Evolutionary conservation across 2,329 filamentous ascomycete genomes (phyloP).

Genomic region (Sarocladiaceae sp.): DNA sequence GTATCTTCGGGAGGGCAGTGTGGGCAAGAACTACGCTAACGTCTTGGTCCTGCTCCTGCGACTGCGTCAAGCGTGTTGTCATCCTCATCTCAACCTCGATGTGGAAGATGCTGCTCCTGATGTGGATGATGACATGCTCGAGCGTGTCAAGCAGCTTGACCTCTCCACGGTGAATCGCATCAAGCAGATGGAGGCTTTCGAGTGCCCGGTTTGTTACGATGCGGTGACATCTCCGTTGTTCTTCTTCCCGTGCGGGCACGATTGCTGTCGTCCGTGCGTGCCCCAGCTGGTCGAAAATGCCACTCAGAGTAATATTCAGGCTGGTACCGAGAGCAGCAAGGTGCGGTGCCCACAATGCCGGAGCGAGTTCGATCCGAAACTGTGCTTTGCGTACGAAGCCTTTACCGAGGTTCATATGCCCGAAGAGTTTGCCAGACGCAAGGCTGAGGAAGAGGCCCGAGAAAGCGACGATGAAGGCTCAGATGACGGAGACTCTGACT

Average conservation of each 20-base stretch:
- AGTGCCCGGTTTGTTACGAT: slow-evolving; percentile 81
- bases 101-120: slow-evolving; percentile 32
- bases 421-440: slow-evolving; percentile 29
- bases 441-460: slow-evolving; percentile 31
- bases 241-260: slow-evolving; percentile 78
- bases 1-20: slow-evolving; percentile 61
- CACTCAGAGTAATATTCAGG: slow-evolving; percentile 37
- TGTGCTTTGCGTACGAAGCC: slow-evolving; percentile 65
- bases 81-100: slow-evolving; percentile 24
- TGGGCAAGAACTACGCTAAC: slow-evolving; percentile 66
- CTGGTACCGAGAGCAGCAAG: slow-evolving; percentile 40
- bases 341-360: slow-evolving; percentile 74
- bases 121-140: slow-evolving; percentile 44
- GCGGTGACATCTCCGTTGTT: slow-evolving; percentile 67
- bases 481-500: slow-evolving; percentile 25
- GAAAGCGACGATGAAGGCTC: slow-evolving; percentile 21
- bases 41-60: slow-evolving; percentile 77
- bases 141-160: slow-evolving; percentile 55
- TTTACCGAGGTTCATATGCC: slow-evolving; percentile 71
- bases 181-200: slow-evolving; percentile 53
- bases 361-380: slow-evolving; percentile 55
- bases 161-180: slow-evolving; percentile 60
- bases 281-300: slow-evolving; percentile 59
- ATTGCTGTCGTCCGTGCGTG: slow-evolving; percentile 72
- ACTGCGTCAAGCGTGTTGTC: slow-evolving; percentile 63